Base-by-base conservation (phyloP, 805 yeast species). In the Ogataea siamensis region DNA sequence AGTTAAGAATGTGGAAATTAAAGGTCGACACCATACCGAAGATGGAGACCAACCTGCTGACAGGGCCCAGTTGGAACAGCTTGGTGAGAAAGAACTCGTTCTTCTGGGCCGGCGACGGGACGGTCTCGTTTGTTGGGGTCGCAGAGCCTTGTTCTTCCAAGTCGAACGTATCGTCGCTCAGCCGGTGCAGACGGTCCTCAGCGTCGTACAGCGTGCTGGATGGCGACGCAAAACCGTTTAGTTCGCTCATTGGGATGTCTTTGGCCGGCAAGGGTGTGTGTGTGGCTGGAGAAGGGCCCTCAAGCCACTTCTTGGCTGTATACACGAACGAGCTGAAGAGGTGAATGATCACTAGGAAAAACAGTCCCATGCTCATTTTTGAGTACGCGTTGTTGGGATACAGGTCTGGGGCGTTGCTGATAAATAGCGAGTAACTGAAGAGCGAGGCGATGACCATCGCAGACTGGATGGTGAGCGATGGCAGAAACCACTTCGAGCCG, bases 351-450 rank as follows among this genome's bases (percentile, higher is more conserved):
- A 79, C 60, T 8, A 78, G 58, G 34, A 80, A 55, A 8, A 82
- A 60, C 42, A 87, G 61, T 8, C 84, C 73, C 54, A 74, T 65
- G 16, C 83, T 72, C 77, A 85, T 78, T 51, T 71, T 74, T 10
- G 75, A 63, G 60, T 88, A 88, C 1, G 83, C 81, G 55, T 86
- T 86, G 27, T 73, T 68, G 1, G 95, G 95, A 57, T 87, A 91
- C 51, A 87, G 65, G 39, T 73, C 68, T 0, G 85, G 83, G 16
- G 79, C 80, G 12, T 81, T 66, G 4, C 66, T 58, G 27, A 76
- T 72, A 54, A 80, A 87, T 7, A 80, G 62, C 34, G 75, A 70
- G 50, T 80, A 74, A 13, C 73, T 60, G 11, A 78, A 45, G 38
- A 83, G 60, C 1, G 93, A 77, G 0, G 73, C 53, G 3, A 77